Percentiles rank a stretch among this genome's conserved stretches.
These are phyloP conservation scores for Lotmaria passim DNA, from an alignment of 208 protist genomes.

Conservation along the genomic window DNA sequence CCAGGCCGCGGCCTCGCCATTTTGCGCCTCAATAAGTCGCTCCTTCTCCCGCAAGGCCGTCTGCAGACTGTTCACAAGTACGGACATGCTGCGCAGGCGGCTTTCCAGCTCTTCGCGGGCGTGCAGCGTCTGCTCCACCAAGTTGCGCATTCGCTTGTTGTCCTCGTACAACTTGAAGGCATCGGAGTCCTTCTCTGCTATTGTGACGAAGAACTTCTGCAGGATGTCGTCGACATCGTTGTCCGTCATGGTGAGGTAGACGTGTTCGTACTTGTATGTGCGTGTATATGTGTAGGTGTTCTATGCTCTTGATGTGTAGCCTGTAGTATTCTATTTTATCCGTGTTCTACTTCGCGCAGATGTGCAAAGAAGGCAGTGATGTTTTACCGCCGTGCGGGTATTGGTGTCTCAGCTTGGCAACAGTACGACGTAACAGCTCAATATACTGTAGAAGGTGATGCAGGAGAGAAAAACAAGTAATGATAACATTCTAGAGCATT, in stretches of 20 bases:
- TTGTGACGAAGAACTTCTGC: slow-evolving; percentile 70
- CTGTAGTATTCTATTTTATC: too few species aligned
- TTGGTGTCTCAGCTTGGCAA: too few species aligned
- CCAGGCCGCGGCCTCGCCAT: slow-evolving; percentile 38
- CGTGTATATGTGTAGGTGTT: too few species aligned
- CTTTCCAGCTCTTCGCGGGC: slow-evolving; percentile 56
- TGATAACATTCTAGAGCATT: too few species aligned
- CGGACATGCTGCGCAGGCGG: slow-evolving; percentile 32
- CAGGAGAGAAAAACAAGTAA: too few species aligned
- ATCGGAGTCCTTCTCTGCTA: slow-evolving; percentile 78
- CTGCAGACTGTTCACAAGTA: slow-evolving; percentile 54
- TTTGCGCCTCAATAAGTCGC: slow-evolving; percentile 53
- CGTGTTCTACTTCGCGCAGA: too few species aligned
- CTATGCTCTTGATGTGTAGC: not conserved
- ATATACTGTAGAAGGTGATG: too few species aligned
- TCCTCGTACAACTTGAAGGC: slow-evolving; percentile 76
- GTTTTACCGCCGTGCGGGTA: too few species aligned
- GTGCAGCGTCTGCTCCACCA: slow-evolving; percentile 52
- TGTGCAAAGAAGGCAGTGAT: too few species aligned
- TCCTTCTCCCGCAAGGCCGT: slow-evolving; percentile 64
- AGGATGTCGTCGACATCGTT: slow-evolving; percentile 68
- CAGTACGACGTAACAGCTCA: too few species aligned
- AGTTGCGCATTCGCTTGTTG: slow-evolving; percentile 67
- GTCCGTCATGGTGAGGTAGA: slow-evolving; percentile 29
- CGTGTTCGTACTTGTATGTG: not conserved